Base-by-base conservation (phyloP, 2,329 filamentous ascomycete genomes). In the Talaromyces sp. region DNA sequence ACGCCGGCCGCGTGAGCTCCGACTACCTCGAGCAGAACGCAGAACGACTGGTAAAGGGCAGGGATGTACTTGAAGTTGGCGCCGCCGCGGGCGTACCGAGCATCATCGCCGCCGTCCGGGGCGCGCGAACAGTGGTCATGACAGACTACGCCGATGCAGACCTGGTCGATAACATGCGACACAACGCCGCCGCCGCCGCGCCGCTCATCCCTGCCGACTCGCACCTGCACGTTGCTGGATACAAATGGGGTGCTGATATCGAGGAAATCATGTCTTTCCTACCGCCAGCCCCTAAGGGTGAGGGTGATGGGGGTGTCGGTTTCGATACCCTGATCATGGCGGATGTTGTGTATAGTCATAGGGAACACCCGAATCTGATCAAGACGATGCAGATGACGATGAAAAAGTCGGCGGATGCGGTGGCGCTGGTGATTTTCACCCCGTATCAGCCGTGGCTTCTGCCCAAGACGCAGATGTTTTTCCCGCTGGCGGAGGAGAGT, bases 361-460 rank as follows among this genome's bases (percentile, higher is more conserved):
- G 87, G 4, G 92, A 96, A 77, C 93, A 97, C 70, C 79, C 76
- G 1, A 91, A 90, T 68, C 80, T 97, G 62, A 80, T 95, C 65
- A 81, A 83, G 65, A 91, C 88, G 3, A 84, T 97, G 62, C 79
- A 83, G 68, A 72, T 83, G 69, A 90, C 88, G 17, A 75, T 97
- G 68, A 83, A 81, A 66, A 80, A 77, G 63, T 74, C 77, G 3
- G 67, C 72, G 3, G 78, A 78, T 1, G 85, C 88, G 54, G 82
- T 81, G 58, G 91, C 92, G 2, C 84, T 92, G 67, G 92, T 97
- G 8, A 95, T 97, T 74, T 97, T 97, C 78, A 96, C 92, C 0
- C 92, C 91, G 21, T 96, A 97, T 76, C 83, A 94, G 64, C 92
- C 93, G 1, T 97, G 92, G 92, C 79, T 97, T 70, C 81, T 89